A percentile compares a stretch with the other conserved stretches of the same genome.
Evolutionary conservation across 2,329 filamentous ascomycete species (phyloP).

Genomic region (Alternaria conjuncta): DNA sequence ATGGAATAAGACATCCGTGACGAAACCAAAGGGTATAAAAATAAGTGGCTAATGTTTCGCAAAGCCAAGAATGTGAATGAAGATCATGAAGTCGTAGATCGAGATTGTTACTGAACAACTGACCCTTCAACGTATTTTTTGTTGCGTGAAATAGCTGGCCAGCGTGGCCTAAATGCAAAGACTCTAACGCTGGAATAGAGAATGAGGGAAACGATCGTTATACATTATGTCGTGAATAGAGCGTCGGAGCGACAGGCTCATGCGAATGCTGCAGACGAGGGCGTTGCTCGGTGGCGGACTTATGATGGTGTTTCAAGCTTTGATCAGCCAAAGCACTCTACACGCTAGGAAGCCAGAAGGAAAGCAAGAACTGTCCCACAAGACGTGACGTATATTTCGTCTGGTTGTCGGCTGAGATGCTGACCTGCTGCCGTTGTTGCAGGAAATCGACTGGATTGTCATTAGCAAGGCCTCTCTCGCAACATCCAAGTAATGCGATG

Average conservation of each 20-base stretch:
- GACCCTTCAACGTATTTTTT: slow-evolving; percentile 5
- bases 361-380: slow-evolving; percentile 52
- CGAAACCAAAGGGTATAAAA: slow-evolving; percentile 9
- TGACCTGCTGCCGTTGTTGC: slow-evolving; percentile 44
- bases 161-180: neutral
- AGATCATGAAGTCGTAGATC: slow-evolving; percentile 4
- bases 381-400: slow-evolving; percentile 53
- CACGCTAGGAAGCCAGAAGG: slow-evolving; percentile 38
- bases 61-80: neutral
- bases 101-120: neutral
- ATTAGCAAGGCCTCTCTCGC: slow-evolving; percentile 15
- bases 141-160: neutral
- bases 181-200: neutral
- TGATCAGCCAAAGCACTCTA: slow-evolving; percentile 1
- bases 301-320: neutral
- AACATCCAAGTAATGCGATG: neutral
- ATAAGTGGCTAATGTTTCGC: neutral
- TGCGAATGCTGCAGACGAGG: neutral
- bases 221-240: neutral
- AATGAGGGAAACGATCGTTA: neutral
- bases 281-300: neutral
- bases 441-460: slow-evolving; percentile 47
- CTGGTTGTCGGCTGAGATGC: slow-evolving; percentile 48
- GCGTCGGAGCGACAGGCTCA: neutral
- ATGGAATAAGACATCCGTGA: neutral